phyloP scores from a whole-genome alignment of 164 flowering plant species.

The grape (Vitis vinifera) region ASM3070453v1 NC_081814.1:6418501-6419000 shows the following conservation, averaged over 20 bases:
- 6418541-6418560: no score
- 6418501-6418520: no score
- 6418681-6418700: no score
- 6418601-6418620: no score
- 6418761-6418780: neutral
- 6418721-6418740: neutral
- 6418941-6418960: conserved; percentile 89
- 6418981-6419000: conserved; percentile 96
- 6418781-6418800: neutral
- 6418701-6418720: no score
- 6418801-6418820: conserved; percentile 47
- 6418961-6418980: conserved; percentile 81
- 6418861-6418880: conserved; percentile 76
- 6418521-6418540: no score
- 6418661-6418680: no score
- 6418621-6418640: no score
- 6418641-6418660: no score
- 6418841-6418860: conserved; percentile 82
- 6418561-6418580: no score
- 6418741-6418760: neutral
- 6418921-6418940: conserved; percentile 91
- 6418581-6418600: no score
- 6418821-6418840: conserved; percentile 84
- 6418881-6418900: conserved; percentile 79
- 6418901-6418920: conserved; percentile 89